Evolutionary conservation across 495 filamentous ascomycete species (phyloP), one percentile per base, ranked within the genome.

Genomic region (Aspergillus asperescens): DNA sequence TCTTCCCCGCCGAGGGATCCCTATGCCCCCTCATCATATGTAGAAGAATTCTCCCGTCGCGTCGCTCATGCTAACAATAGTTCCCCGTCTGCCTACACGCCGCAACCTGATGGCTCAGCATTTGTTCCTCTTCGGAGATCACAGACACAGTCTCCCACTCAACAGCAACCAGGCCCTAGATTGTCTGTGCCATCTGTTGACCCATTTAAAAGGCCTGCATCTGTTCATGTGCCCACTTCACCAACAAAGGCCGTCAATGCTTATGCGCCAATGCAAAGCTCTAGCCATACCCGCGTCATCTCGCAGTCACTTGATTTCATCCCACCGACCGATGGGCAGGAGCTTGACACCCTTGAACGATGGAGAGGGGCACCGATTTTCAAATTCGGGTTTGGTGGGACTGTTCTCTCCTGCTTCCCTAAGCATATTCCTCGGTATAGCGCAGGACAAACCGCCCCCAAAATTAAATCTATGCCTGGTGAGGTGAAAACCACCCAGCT

Each of bases 301-400:
- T 75, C 76, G 24, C 73, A 79, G 40, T 63, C 66, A n/a, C 61
- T 78, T 16, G 68, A 77, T 20, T 81, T 81, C 45, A 74, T 85
- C 40, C 52, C 73, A 5, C 94, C 93, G 9, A 83, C 76, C 6
- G 90, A 96, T 69, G 89, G 87, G n/a, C 81, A 86, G 19, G 81
- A 88, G 52, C 62, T 76, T 8, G 93, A 99, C 68, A 80, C 81
- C 13, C 72, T 97, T 4, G 76, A 90, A 57, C 79, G 94, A 57
- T 99, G 93, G 93, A 87, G 86, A 68, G 93, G 93, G 7, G 78
- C 79, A 13, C 94, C 93, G 0, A 80, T 95, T 7, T 81, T 97
- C 59, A 78, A 79, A 4, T 97, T 95, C 81, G 91, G 89, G 0
- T 84, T 95, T 47, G 92, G 89, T 38, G 94, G 94, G 8, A 79